Base-by-base conservation (phyloP, 805 yeast genomes). In the Kodamaea fukazawae region DNA sequence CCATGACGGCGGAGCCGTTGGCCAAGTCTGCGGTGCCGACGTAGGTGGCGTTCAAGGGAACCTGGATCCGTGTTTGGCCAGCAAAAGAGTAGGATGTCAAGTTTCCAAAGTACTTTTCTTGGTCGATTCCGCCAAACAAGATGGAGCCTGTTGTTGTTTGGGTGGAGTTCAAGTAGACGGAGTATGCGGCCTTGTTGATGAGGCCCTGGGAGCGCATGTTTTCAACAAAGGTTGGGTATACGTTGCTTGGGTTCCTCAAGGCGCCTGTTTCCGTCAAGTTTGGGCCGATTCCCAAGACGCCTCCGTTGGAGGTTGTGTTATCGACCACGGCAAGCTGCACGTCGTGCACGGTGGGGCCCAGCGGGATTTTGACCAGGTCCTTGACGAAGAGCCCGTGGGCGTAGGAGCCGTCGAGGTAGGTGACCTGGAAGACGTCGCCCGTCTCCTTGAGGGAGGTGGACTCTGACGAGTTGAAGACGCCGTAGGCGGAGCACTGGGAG, bases 91-190 rank as follows among this genome's bases (percentile, higher is more conserved):
- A 38, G 29, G 35, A 32, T n/a, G 33, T 51, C 46, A 72, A 53
- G 2, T 50, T 54, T n/a, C 88, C 89, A 0, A 58, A 40, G 57
- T 76, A 81, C 58, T 82, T 83, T 31, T 76, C 70, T 43, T 73
- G 75, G 52, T 84, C 91, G 16, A 80, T 72, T 23, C 83, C 93
- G 35, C 93, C 91, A 63, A 85, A 85, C 33, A 84, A 57, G 14
- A 84, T 65, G n/a, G 70, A 60, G 4, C 88, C 90, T 1, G 64
- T 44, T 4, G 51, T 33, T 0, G 76, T 63, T 5, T 58, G 57
- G 16, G 57, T 50, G 3, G 62, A 60, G 49, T 80, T 75, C 57
- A 86, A 66, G 51, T 67, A 83, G 38, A 86, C 63, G 0, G 91
- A 83, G 56, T 83, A 86, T 1, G 76, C 76, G 23, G 70, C 68